These are phyloP conservation scores for Carex arenaria DNA, from an alignment of 202 grass and related monocot species.

Conservation along the genomic window DNA sequence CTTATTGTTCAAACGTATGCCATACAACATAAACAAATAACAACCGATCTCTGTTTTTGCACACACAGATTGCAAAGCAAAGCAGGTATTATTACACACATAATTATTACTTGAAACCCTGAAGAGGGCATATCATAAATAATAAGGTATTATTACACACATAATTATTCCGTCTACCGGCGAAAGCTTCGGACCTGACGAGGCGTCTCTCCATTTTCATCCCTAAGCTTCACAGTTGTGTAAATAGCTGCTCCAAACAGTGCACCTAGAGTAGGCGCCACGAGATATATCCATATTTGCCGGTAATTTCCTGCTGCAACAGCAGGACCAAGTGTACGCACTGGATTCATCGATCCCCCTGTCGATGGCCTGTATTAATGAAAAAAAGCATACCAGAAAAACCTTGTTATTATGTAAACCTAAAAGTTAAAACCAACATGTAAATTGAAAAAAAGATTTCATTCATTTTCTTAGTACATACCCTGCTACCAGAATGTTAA, in stretches of 20 bases:
- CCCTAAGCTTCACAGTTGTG: slow-evolving; percentile 74
- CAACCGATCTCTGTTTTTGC: neutral
- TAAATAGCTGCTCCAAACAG: slow-evolving; percentile 56
- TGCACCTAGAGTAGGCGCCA: slow-evolving; percentile 75
- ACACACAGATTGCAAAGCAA: slow-evolving; percentile 21
- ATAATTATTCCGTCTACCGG: neutral
- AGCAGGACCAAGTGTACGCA: slow-evolving; percentile 82
- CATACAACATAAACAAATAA: neutral
- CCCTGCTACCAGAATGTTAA: slow-evolving; percentile 80
- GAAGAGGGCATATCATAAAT: neutral
- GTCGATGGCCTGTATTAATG: slow-evolving; percentile 53
- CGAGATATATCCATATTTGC: slow-evolving; percentile 91
- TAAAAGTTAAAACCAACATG: too few relatives aligned
- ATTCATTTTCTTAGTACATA: slow-evolving; percentile 2
- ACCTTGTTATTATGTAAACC: neutral
- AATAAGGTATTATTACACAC: neutral
- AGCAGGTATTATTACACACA: slow-evolving; percentile 36
- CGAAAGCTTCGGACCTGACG: slow-evolving; percentile 66
- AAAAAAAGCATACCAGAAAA: neutral
- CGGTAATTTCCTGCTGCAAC: slow-evolving; percentile 82
- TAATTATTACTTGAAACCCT: neutral
- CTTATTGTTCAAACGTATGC: neutral
- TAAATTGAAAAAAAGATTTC: neutral
- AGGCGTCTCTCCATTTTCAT: slow-evolving; percentile 55
- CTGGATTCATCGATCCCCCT: slow-evolving; percentile 90